Conservation (phyloP, 2,329 filamentous ascomycete genomes). For the Aspergillus spinulosporus region DNA sequence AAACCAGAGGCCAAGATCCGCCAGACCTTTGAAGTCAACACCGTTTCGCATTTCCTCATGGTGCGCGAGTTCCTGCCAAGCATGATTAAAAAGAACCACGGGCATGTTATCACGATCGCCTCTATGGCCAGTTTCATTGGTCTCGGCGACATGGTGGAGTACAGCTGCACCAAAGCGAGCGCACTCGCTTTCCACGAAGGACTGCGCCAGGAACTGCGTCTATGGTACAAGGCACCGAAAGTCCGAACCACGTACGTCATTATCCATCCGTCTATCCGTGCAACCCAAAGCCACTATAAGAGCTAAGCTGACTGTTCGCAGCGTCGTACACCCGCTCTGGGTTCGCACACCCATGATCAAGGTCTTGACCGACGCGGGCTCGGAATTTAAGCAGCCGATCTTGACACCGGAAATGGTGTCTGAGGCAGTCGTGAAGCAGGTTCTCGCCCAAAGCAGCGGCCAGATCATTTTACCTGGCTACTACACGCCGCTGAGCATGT, state of each 20-base stretch:
- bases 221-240: constrained; percentile 38
- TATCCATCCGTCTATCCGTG: not conserved
- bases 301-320: constrained; percentile 9
- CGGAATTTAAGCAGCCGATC: constrained; percentile 35
- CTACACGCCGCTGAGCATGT: constrained; percentile 26
- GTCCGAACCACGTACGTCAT: constrained; percentile 39
- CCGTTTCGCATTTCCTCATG: constrained; percentile 53
- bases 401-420: constrained; percentile 45
- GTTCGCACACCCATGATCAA: constrained; percentile 52
- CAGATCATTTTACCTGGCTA: constrained; percentile 50
- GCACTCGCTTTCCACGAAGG: constrained; percentile 57
- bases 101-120: constrained; percentile 59
- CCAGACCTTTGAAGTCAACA: constrained; percentile 55
- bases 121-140: constrained; percentile 54
- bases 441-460: constrained; percentile 52
- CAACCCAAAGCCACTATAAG: not conserved
- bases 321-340: constrained; percentile 43
- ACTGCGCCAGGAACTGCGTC: constrained; percentile 39
- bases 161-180: constrained; percentile 54
- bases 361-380: constrained; percentile 35
- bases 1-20: constrained; percentile 47
- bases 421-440: constrained; percentile 51
- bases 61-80: constrained; percentile 54
- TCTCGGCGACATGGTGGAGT: constrained; percentile 53
- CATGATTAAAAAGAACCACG: constrained; percentile 54